Base-by-base conservation (phyloP, 192 early-diverging fungal species). In the Funneliformis mosseae region DNA sequence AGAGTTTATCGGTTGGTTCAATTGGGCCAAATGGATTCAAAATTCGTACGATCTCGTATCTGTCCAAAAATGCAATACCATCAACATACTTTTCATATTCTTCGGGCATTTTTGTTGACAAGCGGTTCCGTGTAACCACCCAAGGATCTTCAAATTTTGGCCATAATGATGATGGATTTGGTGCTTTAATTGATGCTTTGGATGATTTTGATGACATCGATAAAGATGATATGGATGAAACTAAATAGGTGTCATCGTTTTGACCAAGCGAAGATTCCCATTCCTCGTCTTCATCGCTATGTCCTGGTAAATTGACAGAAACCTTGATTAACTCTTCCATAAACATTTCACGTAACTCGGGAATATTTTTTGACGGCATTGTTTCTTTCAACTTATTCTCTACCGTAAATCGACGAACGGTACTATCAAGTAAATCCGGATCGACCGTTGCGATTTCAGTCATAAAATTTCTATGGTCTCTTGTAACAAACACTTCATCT, bases 51-150 rank as follows among this genome's bases (percentile, higher is more conserved):
- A 73, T 12, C 50, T 73, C 71, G 16, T 50, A 73, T 25, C n/a
- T 11, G 12, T 27, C 10, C 1, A 73, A 48, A 50, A 73, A 73
- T 4, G 71, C 43, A 21, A 69, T 38, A 4, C 33, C 33, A 41
- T 69, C 18, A 8, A 69, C 18, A 69, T 69, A 41, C 8, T 69
- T 16, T 69, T 69, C 33, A 69, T 42, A 69, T 42, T 69, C 67
- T 21, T 69, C 33, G 0, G 67, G 67, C 18, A 69, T 39, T 38
- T 69, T 33, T 41, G 67, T 69, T 41, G 50, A 21, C 7, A 16
- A 18, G 16, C 16, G 10, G 6, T 55, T 5, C 5, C 7, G 16
- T 55, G 50, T 55, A 6, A 55, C 21, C 50, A 55, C 21, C 50
- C 50, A 55, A 55, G 50, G 50, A 55, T 55, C 21, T 55, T 11